These are phyloP conservation scores for Vachellia pachyceras DNA, from an alignment of 306 rosid species.

Conservation along the genomic window DNA sequence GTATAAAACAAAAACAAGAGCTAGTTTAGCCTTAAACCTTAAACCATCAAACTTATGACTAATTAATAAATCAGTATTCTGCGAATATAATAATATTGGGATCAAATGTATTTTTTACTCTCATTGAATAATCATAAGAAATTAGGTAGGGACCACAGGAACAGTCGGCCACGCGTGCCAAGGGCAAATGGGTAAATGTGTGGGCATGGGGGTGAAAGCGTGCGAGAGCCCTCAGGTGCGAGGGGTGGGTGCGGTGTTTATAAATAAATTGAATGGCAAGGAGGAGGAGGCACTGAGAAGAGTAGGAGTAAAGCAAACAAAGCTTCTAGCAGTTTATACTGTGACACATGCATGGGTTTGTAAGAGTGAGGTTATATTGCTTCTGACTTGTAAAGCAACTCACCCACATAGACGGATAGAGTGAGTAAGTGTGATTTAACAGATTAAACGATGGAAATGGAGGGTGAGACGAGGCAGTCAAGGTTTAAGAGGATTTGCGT, in stretches of 20 bases:
- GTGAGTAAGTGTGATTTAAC: neutral
- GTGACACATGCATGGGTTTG: constrained; percentile 38
- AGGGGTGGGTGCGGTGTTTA: constrained; percentile 36
- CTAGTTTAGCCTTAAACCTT: neutral
- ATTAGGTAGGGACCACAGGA: constrained; percentile 37
- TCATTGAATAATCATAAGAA: neutral
- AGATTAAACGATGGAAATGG: constrained; percentile 58
- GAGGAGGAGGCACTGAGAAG: constrained; percentile 35
- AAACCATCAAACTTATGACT: neutral
- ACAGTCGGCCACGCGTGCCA: constrained; percentile 69
- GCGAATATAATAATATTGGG: neutral
- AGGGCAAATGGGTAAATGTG: constrained; percentile 28
- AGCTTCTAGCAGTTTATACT: constrained; percentile 30
- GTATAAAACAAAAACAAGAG: neutral
- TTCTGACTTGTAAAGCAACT: constrained; percentile 24
- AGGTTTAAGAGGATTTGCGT: constrained; percentile 95
- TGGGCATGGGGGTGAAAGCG: constrained; percentile 36
- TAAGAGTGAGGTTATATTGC: constrained; percentile 7
- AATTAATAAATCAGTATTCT: neutral
- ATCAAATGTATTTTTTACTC: too few relatives aligned
- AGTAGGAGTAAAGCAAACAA: constrained; percentile 41
- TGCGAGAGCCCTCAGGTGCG: constrained; percentile 64
- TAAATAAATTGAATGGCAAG: constrained; percentile 56
- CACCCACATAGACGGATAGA: neutral
- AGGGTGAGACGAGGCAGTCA: constrained; percentile 68